phyloP scores from a whole-genome alignment of 2,329 filamentous ascomycete species.

The Mycosphaerella sp. region DNA sequence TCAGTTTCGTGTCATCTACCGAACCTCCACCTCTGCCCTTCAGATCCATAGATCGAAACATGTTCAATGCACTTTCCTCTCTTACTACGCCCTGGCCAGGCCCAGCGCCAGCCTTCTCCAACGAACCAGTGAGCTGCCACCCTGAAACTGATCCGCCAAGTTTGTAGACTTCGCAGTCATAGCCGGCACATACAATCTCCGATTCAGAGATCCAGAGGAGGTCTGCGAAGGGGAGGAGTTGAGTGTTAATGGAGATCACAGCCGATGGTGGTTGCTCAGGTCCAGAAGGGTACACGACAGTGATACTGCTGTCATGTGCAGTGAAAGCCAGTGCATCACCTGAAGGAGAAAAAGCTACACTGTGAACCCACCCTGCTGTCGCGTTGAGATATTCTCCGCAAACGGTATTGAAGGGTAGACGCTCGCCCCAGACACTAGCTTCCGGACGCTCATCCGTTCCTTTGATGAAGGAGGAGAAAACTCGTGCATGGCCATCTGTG shows the following conservation, averaged over 20 bases:
- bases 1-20: constrained; percentile 88
- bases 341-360: constrained; percentile 84
- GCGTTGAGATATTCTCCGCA: constrained; percentile 96
- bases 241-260: constrained; percentile 83
- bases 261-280: constrained; percentile 86
- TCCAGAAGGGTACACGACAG: constrained; percentile 86
- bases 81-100: constrained; percentile 43
- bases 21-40: constrained; percentile 66
- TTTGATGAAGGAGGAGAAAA: constrained; percentile 95
- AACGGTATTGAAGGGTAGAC: constrained; percentile 95
- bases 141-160: constrained; percentile 72
- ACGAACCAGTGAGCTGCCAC: constrained; percentile 75
- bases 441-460: constrained; percentile 82
- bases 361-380: constrained; percentile 94
- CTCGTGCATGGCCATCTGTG: constrained; percentile 93
- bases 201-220: constrained; percentile 86
- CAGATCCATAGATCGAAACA: constrained; percentile 98
- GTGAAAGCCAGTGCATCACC: constrained; percentile 92
- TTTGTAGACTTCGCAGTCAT: constrained; percentile 82
- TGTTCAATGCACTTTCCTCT: constrained; percentile 92
- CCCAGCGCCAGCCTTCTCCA: constrained; percentile 57
- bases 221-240: constrained; percentile 86
- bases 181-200: constrained; percentile 92
- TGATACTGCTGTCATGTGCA: constrained; percentile 93
- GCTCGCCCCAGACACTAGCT: constrained; percentile 86